Evolutionary conservation across 2,329 filamentous ascomycete genomes (phyloP).

Genomic region (Trichoderma hamatum): DNA sequence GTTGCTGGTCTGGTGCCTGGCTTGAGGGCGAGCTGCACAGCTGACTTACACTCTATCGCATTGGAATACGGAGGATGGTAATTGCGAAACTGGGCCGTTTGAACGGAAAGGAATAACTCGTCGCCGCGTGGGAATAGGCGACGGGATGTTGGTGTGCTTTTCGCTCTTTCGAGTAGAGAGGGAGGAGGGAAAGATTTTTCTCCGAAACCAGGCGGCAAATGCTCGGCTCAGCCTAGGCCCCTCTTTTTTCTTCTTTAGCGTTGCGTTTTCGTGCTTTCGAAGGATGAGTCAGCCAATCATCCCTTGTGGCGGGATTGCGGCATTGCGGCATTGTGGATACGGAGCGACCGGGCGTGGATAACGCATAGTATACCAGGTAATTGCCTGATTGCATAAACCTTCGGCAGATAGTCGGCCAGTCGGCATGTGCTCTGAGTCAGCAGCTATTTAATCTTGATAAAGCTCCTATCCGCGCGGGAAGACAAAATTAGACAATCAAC

Average conservation of each 20-base stretch:
- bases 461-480: background rate
- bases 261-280: too few relatives aligned
- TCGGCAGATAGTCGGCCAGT: background rate
- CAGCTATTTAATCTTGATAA: background rate
- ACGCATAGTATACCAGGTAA: background rate
- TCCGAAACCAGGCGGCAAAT: constrained; percentile 34
- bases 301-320: background rate
- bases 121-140: constrained; percentile 36
- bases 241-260: background rate
- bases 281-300: background rate
- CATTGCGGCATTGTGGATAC: background rate
- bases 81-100: constrained; percentile 47
- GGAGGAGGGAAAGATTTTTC: constrained; percentile 43
- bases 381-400: background rate
- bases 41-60: constrained; percentile 41
- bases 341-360: background rate
- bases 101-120: constrained; percentile 55
- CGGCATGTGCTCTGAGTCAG: background rate
- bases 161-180: constrained; percentile 29
- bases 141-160: constrained; percentile 36
- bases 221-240: constrained; percentile 7
- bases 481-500: background rate
- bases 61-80: constrained; percentile 46
- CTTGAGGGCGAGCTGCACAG: constrained; percentile 22
- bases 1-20: constrained; percentile 21